Conservation (phyloP, 305 asterid species). For the Fraxinus baroniana region DNA sequence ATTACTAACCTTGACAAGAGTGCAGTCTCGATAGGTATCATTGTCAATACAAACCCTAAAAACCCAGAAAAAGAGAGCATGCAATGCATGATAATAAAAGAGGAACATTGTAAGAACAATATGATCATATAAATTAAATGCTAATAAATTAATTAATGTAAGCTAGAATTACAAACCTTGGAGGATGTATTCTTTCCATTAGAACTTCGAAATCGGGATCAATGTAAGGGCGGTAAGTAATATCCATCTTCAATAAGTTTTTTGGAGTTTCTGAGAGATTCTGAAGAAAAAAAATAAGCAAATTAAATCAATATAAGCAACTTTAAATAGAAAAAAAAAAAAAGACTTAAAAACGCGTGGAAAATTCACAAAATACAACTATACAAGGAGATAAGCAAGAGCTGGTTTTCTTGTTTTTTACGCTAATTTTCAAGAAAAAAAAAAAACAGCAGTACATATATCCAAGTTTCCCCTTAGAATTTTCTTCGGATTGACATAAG, state of each 20-base stretch:
- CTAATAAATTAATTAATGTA: not conserved
- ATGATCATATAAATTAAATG: not conserved
- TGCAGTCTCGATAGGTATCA: constrained; percentile 61
- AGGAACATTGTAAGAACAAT: not conserved
- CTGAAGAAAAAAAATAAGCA: not conserved
- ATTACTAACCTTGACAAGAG: constrained; percentile 72
- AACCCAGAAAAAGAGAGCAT: constrained; percentile 10
- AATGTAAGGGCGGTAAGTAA: constrained; percentile 54
- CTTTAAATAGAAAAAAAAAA: not conserved
- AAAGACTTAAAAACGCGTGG: not conserved
- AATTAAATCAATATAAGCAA: not conserved
- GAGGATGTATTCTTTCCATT: constrained; percentile 78
- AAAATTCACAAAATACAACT: not conserved
- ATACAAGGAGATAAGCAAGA: not conserved
- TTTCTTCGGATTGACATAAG: constrained; percentile 17
- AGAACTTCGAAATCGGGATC: constrained; percentile 62
- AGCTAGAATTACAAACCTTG: constrained; percentile 49
- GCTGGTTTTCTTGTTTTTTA: constrained; percentile 24
- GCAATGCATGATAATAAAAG: not conserved
- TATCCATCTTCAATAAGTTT: constrained; percentile 49
- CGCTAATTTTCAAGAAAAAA: constrained; percentile 4
- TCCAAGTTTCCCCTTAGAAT: not conserved
- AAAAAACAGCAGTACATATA: constrained; percentile 4
- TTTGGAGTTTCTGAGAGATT: not conserved
- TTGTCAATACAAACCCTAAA: constrained; percentile 83